These are phyloP conservation scores for Ascochyta fabae DNA, from an alignment of 2,329 filamentous ascomycete genomes.

Conservation along the genomic window DNA sequence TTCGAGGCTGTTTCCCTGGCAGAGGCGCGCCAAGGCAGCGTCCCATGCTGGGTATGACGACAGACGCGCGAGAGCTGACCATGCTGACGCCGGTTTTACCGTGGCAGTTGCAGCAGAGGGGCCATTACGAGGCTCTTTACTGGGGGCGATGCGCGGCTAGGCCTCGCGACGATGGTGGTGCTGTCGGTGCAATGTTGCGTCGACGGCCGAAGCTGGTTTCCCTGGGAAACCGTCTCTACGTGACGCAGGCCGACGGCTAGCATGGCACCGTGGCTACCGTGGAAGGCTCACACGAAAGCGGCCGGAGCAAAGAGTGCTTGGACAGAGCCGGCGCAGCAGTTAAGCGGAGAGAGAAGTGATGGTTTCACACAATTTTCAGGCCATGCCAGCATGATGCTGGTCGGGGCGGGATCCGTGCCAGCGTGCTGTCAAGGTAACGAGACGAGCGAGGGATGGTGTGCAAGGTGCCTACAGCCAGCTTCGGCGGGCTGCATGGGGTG, in stretches of 20 bases:
- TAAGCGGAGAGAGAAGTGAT: conserved; percentile 33
- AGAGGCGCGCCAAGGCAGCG: conserved; percentile 31
- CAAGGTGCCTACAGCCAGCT: conserved; percentile 13
- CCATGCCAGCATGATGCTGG: conserved; percentile 32
- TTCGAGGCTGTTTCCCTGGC: conserved; percentile 39
- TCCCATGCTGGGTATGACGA: conserved; percentile 39
- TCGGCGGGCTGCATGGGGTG: conserved; percentile 23
- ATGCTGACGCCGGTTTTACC: conserved; percentile 22
- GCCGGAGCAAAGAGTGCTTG: conserved; percentile 21
- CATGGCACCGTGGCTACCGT: conserved; percentile 8
- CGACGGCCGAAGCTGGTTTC: conserved; percentile 23
- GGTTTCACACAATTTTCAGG: conserved; percentile 34
- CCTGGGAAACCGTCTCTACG: conserved; percentile 35
- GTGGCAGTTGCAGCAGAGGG: conserved; percentile 28
- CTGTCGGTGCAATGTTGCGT: conserved; percentile 15
- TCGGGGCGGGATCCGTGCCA: conserved; percentile 29
- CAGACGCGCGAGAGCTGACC: conserved; percentile 29
- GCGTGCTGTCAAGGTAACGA: conserved; percentile 32
- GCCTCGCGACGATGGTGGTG: conserved; percentile 21
- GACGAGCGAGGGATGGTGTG: conserved; percentile 22
- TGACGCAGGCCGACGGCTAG: conserved; percentile 30
- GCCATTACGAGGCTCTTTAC: conserved; percentile 9
- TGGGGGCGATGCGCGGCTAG: conserved; percentile 19
- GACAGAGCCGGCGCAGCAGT: conserved; percentile 23
- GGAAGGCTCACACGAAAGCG: conserved; percentile 17